Base-by-base conservation (phyloP, 257 asterid genomes). In the Solanum arcanum region DNA sequence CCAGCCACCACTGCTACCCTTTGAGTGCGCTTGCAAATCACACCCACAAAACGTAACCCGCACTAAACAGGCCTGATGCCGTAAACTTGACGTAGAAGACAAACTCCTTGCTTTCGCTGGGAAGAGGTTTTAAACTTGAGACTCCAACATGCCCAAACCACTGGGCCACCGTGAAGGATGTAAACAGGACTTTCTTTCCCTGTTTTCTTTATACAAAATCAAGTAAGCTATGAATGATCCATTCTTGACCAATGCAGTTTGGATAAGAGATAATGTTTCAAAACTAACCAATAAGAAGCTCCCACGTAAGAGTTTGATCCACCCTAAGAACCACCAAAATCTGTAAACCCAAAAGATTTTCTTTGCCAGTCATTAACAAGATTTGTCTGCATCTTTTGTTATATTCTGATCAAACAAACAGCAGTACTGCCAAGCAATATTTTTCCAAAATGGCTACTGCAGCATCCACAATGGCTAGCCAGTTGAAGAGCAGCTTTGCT, bases 401-500 rank as follows among this genome's bases (percentile, higher is more conserved):
- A 62, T 80, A 85, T 88, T 74, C 77, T 84, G 86, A 49, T 29
- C 72, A 3, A 87, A 83, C 21, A 73, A 83, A 56, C 56, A 76
- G 13, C 60, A 13, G 20, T 14, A 49, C 59, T 49, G 33, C 88
- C 84, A 35, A 64, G 52, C 46, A 76, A 74, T 6, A 29, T 49
- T 33, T 37, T 33, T 31, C 23, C 7, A 85, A 81, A 91, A 94
- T 96, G 98, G 99, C 98, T 87, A 89, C 94, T 73, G 89, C 94
- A 75, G 94, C 98, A 68, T 94, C 98, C 73, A 88, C 98, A 77
- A 94, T 94, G 95, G 95, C 98, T 52, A 94, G 95, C 92, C 98
- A 94, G 76, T 94, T 96, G 23, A 94, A 94, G 88, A 93, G 90
- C 92, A 94, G 82, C 77, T 90, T 92, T 20, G 90, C 95, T 73